Evolutionary conservation across 2,329 filamentous ascomycete species (phyloP).

Genomic region (Paecilomyces sp.): DNA sequence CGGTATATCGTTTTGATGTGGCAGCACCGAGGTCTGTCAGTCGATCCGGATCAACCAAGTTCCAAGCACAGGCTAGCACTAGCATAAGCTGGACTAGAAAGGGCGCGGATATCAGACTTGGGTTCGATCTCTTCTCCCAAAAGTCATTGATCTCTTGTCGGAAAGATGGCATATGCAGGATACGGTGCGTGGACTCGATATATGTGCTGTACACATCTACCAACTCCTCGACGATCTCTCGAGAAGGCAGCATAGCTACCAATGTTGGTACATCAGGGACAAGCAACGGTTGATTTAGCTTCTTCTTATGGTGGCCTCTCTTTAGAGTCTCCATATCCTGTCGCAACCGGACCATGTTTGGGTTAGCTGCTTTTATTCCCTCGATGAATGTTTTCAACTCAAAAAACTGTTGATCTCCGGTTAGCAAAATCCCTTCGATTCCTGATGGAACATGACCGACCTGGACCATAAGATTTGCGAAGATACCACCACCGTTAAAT

Average conservation of each 20-base stretch:
- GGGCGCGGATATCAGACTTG: constrained; percentile 17
- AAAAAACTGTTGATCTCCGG: constrained; percentile 23
- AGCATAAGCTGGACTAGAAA: constrained; percentile 32
- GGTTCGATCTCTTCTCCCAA: constrained; percentile 21
- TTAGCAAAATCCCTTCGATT: not conserved
- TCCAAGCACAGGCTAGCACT: constrained; percentile 32
- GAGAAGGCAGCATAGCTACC: constrained; percentile 26
- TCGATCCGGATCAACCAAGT: constrained; percentile 21
- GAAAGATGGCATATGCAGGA: constrained; percentile 36
- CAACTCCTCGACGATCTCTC: constrained; percentile 28
- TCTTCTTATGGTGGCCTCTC: constrained; percentile 22
- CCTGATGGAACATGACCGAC: constrained; percentile 14
- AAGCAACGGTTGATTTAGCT: constrained; percentile 21
- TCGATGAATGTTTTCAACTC: constrained; percentile 30
- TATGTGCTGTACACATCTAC: constrained; percentile 32
- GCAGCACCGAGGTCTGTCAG: constrained; percentile 20
- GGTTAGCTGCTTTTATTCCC: constrained; percentile 28
- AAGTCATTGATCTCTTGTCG: constrained; percentile 30
- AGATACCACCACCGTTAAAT: constrained; percentile 33
- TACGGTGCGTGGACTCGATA: constrained; percentile 32
- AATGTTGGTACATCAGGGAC: constrained; percentile 22
- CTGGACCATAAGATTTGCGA: constrained; percentile 32
- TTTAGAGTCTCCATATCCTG: constrained; percentile 26
- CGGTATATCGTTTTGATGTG: constrained; percentile 22
- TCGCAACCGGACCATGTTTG: constrained; percentile 25